Conservation (phyloP, 768 basidiomycete species). For the Podaxis pistillaris region DNA sequence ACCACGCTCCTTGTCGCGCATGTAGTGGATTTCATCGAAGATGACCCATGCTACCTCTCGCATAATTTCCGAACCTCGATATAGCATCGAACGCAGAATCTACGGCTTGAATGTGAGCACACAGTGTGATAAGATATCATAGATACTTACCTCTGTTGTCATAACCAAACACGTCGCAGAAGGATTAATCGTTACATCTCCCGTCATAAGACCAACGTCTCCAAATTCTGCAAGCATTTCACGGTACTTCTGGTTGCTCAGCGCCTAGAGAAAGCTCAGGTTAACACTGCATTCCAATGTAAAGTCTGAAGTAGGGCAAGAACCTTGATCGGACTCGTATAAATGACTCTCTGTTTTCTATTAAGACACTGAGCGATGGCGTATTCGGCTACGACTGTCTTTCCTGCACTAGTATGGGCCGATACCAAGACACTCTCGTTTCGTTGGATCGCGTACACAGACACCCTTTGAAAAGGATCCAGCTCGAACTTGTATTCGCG, state of each 20-base stretch:
- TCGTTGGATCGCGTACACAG: conserved; percentile 91
- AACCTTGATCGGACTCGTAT: conserved; percentile 99
- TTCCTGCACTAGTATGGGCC: conserved; percentile 98
- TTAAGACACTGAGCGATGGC: conserved; percentile 96
- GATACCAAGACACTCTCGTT: conserved; percentile 98
- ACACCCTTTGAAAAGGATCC: conserved; percentile 96
- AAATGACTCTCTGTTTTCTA: conserved; percentile 94
- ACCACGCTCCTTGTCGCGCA: conserved; percentile 98
- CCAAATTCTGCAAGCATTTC: conserved; percentile 97
- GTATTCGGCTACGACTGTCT: conserved; percentile 99
- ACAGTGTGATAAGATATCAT: neutral
- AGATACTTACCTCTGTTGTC: conserved; percentile 85
- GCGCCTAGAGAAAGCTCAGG: conserved; percentile 55
- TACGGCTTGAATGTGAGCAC: conserved; percentile 28
- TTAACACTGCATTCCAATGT: conserved; percentile 20
- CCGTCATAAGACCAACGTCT: conserved; percentile 98
- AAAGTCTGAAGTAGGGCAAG: conserved; percentile 29
- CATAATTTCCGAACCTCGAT: conserved; percentile 98
- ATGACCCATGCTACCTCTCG: conserved; percentile 99
- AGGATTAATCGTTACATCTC: conserved; percentile 98
- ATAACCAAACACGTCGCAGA: conserved; percentile 96
- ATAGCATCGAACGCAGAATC: conserved; percentile 99
- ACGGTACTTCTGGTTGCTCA: conserved; percentile 98
- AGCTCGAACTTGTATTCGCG: conserved; percentile 94
- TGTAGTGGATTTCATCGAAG: conserved; percentile 99